Evolutionary conservation across 2,329 filamentous ascomycete species (phyloP), one percentile per base, ranked within the genome.

Genomic region (Monosporascus cannonballus): DNA sequence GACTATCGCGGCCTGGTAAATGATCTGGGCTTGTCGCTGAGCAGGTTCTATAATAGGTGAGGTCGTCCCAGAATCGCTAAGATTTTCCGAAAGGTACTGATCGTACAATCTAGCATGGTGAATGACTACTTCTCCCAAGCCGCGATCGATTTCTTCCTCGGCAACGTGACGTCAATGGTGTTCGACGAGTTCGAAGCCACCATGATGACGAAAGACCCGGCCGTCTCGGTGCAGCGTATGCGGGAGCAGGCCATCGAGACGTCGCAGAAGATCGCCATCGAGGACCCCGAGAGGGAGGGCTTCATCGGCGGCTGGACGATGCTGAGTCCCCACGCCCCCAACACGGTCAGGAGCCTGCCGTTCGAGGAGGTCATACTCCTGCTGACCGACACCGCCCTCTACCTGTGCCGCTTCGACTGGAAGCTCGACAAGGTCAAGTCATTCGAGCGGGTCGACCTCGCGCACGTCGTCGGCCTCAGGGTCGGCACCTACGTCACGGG

Each of bases 41-140:
- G 89, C 25, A 77, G 90, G 41, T 83, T 85, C 55, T 86, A 84
- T 60, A 86, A 81, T 53, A 83, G 83, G 83, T 85, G 69, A 66
- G 79, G 65, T 70, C 8, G 11, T 34, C 30, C 30, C 4, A 34
- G 1, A 14, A 5, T 1, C 11, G 9, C 9, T 5, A 14, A 34
- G 30, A 34, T 34, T 34, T 30, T 34, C 30, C 4, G 30, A 14
- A 34, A 34, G 20, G 25, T 51, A 11, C 34, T 50, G 41, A 51
- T 18, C 51, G 59, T 34, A 59, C 37, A 24, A n/a, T 8, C 18
- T 50, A 97, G 96, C 59, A 94, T 97, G 71, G 91, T 99, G 59
- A 96, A 96, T 61, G 94, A 99, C 71, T 96, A 96, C 69, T 97
- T 97, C 70, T 88, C 92, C 22, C 94, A 99, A 68, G 89, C 91